Evolutionary conservation across 768 basidiomycete genomes (phyloP), one percentile per base, ranked within the genome.

Genomic region (Mycena metata): DNA sequence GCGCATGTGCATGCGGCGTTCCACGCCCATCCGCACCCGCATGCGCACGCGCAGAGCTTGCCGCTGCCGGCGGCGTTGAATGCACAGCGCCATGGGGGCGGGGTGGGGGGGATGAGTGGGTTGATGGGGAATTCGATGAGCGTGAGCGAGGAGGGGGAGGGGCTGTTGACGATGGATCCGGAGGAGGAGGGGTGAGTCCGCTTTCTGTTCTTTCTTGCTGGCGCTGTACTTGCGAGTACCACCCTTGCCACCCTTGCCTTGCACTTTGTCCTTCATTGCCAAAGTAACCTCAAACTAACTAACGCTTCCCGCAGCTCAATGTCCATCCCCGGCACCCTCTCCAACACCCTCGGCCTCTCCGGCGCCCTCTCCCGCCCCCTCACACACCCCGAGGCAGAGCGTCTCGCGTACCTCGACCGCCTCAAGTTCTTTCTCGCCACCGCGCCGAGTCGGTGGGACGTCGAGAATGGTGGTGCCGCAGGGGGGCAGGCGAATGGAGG

Each of bases 361-460:
- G 73, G 76, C 17, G 84, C 83, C 16, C 84, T 90, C 21, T 82
- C 84, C 21, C 81, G 91, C n/a, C 84, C 90, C 0, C 84, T 94
- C 54, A 88, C 85, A 8, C 75, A 85, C 1, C 81, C 86, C 56
- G 93, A 95, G 77, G 88, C 90, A 64, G 91, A 92, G 23, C 84
- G 88, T 26, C 82, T 95, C 46, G 87, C 87, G n/a, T 85, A 91
- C 70, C 86, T 96, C 23, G 93, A 96, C 73, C 80, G 89, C 23
- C 91, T 96, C 79, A 96, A 96, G 81, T 92, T 90, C 81, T 96
- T 96, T 80, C 89, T 96, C 50, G 92, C 93, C 17, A 94, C 93
- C 13, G 95, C 92, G 10, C 96, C 91, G 3, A 90, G 87, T 33
- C 86, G 88, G 54, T 95, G 93, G 94, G 86, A 87, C 72, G 67